Percentiles rank a stretch among this genome's conserved stretches.
These are phyloP conservation scores for Periconia sp. DNA, from an alignment of 2,329 filamentous ascomycete genomes.

Conservation along the genomic window DNA sequence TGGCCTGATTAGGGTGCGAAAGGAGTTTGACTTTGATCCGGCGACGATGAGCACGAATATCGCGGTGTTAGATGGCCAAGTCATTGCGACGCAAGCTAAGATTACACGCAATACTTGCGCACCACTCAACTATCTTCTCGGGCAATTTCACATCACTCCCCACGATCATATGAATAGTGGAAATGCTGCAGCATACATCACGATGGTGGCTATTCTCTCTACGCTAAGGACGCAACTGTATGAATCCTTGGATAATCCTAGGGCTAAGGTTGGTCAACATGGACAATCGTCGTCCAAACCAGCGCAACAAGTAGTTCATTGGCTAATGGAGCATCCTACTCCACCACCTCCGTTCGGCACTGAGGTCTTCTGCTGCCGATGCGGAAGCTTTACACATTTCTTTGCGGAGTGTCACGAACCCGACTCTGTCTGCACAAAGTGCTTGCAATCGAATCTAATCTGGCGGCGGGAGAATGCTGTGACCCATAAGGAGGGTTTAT, in stretches of 20 bases:
- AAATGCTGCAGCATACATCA: conserved; percentile 20
- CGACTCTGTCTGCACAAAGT: conserved; percentile 12
- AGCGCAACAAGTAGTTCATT: conserved; percentile 13
- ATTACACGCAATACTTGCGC: conserved; percentile 10
- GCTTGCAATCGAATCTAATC: conserved; percentile 1
- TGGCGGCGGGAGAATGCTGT: conserved; percentile 19
- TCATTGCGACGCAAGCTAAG: conserved; percentile 15
- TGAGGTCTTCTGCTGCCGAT: conserved; percentile 15
- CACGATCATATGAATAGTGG: conserved; percentile 11
- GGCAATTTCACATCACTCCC: conserved; percentile 7
- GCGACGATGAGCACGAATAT: conserved; percentile 12
- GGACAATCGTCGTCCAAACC: conserved; percentile 15
- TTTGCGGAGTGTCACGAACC: conserved; percentile 10
- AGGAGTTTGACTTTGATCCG: conserved; percentile 18
- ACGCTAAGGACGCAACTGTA: conserved; percentile 16
- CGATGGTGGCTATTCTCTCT: conserved; percentile 18
- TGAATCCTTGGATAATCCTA: conserved; percentile 1
- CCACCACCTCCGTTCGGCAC: conserved; percentile 18
- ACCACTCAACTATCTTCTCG: conserved; percentile 9
- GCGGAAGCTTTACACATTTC: conserved; percentile 9
- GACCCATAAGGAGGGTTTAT: conserved; percentile 14
- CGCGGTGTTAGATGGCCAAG: conserved; percentile 20
- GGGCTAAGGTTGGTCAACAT: conserved; percentile 13
- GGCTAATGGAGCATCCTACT: conserved; percentile 19
- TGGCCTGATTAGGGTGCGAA: conserved; percentile 4